Base-by-base conservation (phyloP, 345 rosid genomes). In the Camelina laxa region DNA sequence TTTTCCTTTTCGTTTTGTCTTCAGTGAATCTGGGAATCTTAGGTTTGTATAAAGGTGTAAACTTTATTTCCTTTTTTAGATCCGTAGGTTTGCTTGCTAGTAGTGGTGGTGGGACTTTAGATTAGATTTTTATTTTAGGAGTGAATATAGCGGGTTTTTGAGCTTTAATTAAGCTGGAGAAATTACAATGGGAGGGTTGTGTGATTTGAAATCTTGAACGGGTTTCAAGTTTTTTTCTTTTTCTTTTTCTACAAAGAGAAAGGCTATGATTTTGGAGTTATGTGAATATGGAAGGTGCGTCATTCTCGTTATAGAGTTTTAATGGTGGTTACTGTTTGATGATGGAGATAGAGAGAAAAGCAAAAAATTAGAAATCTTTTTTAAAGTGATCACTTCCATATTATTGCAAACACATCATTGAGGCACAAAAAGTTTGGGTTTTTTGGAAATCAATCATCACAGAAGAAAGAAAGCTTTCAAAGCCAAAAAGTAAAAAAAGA, bases 211-310 rank as follows among this genome's bases (percentile, higher is more conserved):
- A 64, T 53, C 74, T 27, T 48, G 9, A 80, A 47, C 24, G 53
- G 77, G 53, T 69, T 77, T 78, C 75, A 58, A 60, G 62, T 0
- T 27, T 27, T 27, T 27, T 27, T 27, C 0, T 27, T 27, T 27
- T 4, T 4, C 5, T 27, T 73, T 72, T 60, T 49, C 60, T 77
- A 63, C 83, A 72, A 81, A 53, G 51, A 77, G 80, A 69, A 75
- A 67, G 72, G 70, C 80, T 65, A n/a, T 56, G 66, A 22, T 27
- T 72, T 68, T 71, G 73, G 75, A 67, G 75, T 76, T 79, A 30
- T 56, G 67, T 80, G 78, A 65, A 64, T 59, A 74, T 39, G 85
- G 89, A 84, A 85, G 84, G 82, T 86, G 77, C 76, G 53, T 64
- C 76, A 69, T 69, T 76, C 79, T 78, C 68, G 74, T 69, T 45